Base-by-base conservation (phyloP, 805 yeast genomes). In the Metschnikowia corniflorae region DNA sequence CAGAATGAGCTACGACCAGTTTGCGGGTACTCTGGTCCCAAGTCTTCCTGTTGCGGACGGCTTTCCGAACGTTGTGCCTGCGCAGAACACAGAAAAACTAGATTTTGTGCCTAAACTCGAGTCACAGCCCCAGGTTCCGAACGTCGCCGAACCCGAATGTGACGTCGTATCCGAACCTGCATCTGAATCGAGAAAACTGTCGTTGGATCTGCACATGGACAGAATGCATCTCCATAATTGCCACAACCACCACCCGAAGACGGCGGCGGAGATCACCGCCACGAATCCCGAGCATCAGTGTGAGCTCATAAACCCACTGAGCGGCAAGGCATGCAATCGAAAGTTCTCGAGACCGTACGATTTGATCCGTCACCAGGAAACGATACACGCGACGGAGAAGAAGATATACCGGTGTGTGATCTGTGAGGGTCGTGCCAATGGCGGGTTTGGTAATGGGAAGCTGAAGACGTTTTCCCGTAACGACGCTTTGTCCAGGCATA, bases 281-380 rank as follows among this genome's bases (percentile, higher is more conserved):
- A 54, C 50, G 17, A 60, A 61, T 39, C 65, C 68, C 1, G 67
- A 45, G 20, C 82, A 82, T 47, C 71, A 75, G 43, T 82, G 89
- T 56, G 67, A 63, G 37, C 65, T 80, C 58, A 59, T 71, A 7
- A 78, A 78, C 49, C 82, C 86, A 4, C 55, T 73, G 18, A 77
- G 85, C 0, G 80, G 83, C 13, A 55, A 67, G 43, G 75, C 77
- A 16, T 86, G 96, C 61, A 64, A 73, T 49, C 85, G 85, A 62
- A 79, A 80, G 53, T 91, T 91, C 55, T 87, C 97, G 13, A 77
- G 98, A 54, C 72, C 73, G 13, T 68, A 68, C 42, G 73, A 68
- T 49, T 57, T 68, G 46, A 64, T 68, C 15, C 60, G 73, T 40
- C 73, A 68, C 49, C 72, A 68, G 51, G 71, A 68, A 43, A 68